phyloP scores from a whole-genome alignment of 2,329 filamentous ascomycete species.

The Sporothrix euskadiensis region DNA sequence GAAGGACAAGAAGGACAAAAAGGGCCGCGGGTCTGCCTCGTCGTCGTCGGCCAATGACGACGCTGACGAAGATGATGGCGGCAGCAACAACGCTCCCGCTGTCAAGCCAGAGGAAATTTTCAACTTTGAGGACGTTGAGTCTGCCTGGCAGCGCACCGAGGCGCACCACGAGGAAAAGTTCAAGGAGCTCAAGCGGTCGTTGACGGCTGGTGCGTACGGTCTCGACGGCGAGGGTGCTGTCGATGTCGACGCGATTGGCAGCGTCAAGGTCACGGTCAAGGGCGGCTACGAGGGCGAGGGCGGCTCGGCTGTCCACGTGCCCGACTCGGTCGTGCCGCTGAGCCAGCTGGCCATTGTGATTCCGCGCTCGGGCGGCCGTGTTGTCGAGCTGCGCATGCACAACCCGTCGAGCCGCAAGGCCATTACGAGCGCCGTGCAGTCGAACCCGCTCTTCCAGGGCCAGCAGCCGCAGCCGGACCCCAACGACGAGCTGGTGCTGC shows the following conservation, averaged over 20 bases:
- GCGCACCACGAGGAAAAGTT: slow-evolving; percentile 32
- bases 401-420: slow-evolving; percentile 31
- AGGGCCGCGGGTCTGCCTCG: not conserved
- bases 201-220: slow-evolving; percentile 22
- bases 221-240: slow-evolving; percentile 28
- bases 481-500: slow-evolving; percentile 61
- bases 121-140: slow-evolving; percentile 33
- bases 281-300: not conserved
- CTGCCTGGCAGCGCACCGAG: slow-evolving; percentile 32
- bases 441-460: slow-evolving; percentile 32
- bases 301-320: not conserved
- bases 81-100: slow-evolving; percentile 24
- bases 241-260: slow-evolving; percentile 33
- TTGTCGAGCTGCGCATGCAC: slow-evolving; percentile 36
- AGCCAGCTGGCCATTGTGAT: slow-evolving; percentile 34
- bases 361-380: slow-evolving; percentile 33
- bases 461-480: slow-evolving; percentile 50
- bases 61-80: slow-evolving; percentile 22
- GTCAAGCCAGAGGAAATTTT: slow-evolving; percentile 29
- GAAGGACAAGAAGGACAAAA: slow-evolving; percentile 32
- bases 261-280: slow-evolving; percentile 26
- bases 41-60: slow-evolving; percentile 1
- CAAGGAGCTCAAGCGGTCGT: slow-evolving; percentile 31
- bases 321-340: slow-evolving; percentile 27
- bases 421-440: slow-evolving; percentile 34